Conservation (phyloP, 306 rosid species). For the Astragalus membranaceus region DNA sequence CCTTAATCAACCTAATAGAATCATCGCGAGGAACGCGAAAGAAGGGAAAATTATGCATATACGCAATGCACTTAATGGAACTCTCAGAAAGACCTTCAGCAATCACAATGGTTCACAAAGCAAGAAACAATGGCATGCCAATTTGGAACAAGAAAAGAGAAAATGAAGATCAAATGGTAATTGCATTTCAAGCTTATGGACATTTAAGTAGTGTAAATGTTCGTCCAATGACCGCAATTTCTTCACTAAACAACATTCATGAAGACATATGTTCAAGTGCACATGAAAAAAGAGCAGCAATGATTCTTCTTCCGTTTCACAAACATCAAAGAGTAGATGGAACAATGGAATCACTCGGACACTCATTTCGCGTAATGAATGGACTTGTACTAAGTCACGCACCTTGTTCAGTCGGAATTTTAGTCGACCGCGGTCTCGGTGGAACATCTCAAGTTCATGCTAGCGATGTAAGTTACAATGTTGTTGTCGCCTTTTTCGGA, state of each 20-base stretch:
- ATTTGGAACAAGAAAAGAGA: constrained; percentile 52
- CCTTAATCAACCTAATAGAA: constrained; percentile 51
- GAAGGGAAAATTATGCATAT: constrained; percentile 48
- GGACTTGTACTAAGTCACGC: constrained; percentile 46
- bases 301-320: constrained; percentile 57
- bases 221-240: constrained; percentile 68
- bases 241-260: constrained; percentile 48
- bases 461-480: constrained; percentile 45
- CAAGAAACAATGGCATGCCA: constrained; percentile 59
- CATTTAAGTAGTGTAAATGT: constrained; percentile 47
- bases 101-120: constrained; percentile 66
- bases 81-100: constrained; percentile 75
- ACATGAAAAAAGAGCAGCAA: constrained; percentile 45
- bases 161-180: constrained; percentile 41
- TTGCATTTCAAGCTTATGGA: constrained; percentile 62
- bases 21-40: constrained; percentile 48
- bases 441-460: constrained; percentile 60
- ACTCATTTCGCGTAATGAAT: constrained; percentile 27
- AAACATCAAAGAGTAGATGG: constrained; percentile 54
- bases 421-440: constrained; percentile 65
- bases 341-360: constrained; percentile 50
- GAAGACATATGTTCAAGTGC: constrained; percentile 73
- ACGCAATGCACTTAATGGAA: constrained; percentile 78
- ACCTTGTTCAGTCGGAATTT: constrained; percentile 62
- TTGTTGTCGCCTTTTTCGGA: constrained; percentile 46